Conservation (phyloP, 768 basidiomycete genomes). For the Cyathus striatus region DNA sequence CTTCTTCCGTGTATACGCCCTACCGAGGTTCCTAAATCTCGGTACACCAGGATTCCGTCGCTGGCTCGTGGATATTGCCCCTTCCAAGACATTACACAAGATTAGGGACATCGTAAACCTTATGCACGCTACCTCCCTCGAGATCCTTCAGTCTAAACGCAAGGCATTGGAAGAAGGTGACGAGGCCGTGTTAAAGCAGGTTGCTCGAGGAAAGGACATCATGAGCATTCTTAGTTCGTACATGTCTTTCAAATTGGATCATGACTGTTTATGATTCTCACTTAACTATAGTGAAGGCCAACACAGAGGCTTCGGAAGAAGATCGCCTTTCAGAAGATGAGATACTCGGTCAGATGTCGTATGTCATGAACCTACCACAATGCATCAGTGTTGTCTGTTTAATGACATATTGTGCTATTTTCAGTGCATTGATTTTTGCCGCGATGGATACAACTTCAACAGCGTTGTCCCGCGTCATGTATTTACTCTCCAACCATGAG, state of each 20-base stretch:
- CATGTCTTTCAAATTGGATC: background rate
- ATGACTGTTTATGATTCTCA: background rate
- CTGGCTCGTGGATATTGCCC: conserved; percentile 25
- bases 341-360: conserved; percentile 19
- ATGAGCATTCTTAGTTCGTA: conserved; percentile 38
- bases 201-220: conserved; percentile 37
- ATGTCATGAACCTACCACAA: background rate
- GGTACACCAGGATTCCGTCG: conserved; percentile 23
- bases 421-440: conserved; percentile 24
- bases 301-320: conserved; percentile 13
- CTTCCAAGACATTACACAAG: conserved; percentile 21
- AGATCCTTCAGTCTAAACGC: conserved; percentile 32
- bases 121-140: conserved; percentile 27
- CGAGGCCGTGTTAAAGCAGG: conserved; percentile 20
- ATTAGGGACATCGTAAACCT: conserved; percentile 27
- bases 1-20: conserved; percentile 6
- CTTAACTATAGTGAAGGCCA: conserved; percentile 24
- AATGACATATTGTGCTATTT: background rate
- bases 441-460: conserved; percentile 28
- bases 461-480: conserved; percentile 22
- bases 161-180: conserved; percentile 25
- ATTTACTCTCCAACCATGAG: conserved; percentile 18
- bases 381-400: background rate
- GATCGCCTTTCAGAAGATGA: conserved; percentile 19
- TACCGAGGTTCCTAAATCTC: conserved; percentile 13